Evolutionary conservation across 768 basidiomycete genomes (phyloP), one percentile per base, ranked within the genome.

Genomic region (Fistulinella prunicolor): DNA sequence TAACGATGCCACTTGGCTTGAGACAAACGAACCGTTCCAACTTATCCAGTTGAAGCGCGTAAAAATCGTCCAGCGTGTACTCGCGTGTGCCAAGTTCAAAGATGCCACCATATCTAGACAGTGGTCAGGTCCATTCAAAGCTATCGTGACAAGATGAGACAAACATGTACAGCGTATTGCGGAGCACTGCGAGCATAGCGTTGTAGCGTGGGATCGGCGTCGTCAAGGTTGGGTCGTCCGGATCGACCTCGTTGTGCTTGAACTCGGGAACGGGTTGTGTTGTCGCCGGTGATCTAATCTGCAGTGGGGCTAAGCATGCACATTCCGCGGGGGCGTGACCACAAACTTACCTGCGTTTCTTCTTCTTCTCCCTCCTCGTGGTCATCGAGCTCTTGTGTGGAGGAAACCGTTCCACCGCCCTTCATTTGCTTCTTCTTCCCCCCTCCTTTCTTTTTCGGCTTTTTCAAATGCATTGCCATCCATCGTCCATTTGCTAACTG

Each of bases 41-140:
- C 64, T 94, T 94, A 59, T 94, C 91, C 17, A 96, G 73, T 49
- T 83, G 79, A 10, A 96, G 67, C 2, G 79, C 73, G 66, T 92
- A 74, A 59, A 94, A 96, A 58, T 95, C 94, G 60, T 94, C 91
- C 6, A 96, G 72, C 0, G 92, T 94, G 55, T 88, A 93, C 65
- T 96, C 93, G 20, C 81, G 78, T 12, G 86, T 75, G 0, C 89
- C 86, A 14, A 80, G 76, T 65, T 95, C 94, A 56, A 82, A 86
- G 16, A 94, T 94, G 0, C 93, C 92, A 9, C 93, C 91, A 58
- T 94, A 94, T 46, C 89, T 89, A 29, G 50, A 42, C 4, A n/a
- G 9, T 12, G 32, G 16, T 12, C 4, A 13, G 6, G 12, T 34
- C 16, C 9, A 34, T 5, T 16, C 4, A 13, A 12, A 5, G 32